Percentiles rank a stretch among this genome's conserved stretches.
These are phyloP conservation scores for Eutypa lata DNA, from an alignment of 2,329 filamentous ascomycete species.

Conservation along the genomic window DNA sequence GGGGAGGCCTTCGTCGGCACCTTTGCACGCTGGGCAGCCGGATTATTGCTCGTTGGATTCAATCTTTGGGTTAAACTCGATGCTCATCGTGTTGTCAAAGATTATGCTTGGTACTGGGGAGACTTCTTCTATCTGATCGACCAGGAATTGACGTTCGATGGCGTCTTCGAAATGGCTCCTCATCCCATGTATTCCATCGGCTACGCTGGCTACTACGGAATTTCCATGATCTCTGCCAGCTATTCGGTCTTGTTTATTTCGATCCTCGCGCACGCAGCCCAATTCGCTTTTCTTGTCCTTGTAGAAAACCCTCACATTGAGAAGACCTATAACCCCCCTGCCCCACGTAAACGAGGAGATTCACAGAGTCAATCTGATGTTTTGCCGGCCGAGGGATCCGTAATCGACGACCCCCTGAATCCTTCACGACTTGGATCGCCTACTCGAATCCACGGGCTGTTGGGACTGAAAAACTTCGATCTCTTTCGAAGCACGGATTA, in stretches of 20 bases:
- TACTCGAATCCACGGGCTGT: slow-evolving; percentile 73
- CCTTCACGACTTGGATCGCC: slow-evolving; percentile 42
- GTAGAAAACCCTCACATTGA: slow-evolving; percentile 98
- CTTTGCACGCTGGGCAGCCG: slow-evolving; percentile 71
- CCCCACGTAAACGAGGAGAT: slow-evolving; percentile 60
- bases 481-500: slow-evolving; percentile 84
- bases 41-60: slow-evolving; percentile 79
- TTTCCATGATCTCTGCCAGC: slow-evolving; percentile 96
- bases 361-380: slow-evolving; percentile 12
- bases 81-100: slow-evolving; percentile 95
- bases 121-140: slow-evolving; percentile 99
- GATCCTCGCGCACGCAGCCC: slow-evolving; percentile 87
- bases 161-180: slow-evolving; percentile 97
- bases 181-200: slow-evolving; percentile 99
- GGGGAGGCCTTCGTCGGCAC: slow-evolving; percentile 70
- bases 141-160: slow-evolving; percentile 95
- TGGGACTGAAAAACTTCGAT: slow-evolving; percentile 83
- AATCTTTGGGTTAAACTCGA: slow-evolving; percentile 99
- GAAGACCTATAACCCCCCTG: slow-evolving; percentile 90
- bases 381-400: slow-evolving; percentile 14
- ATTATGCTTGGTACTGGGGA: slow-evolving; percentile 99
- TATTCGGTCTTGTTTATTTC: slow-evolving; percentile 98
- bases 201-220: slow-evolving; percentile 96
- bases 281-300: slow-evolving; percentile 86
- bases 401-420: slow-evolving; percentile 13